Evolutionary conservation across 1,284 basidiomycete genomes (phyloP).

Genomic region (Malassezia brasiliensis): DNA sequence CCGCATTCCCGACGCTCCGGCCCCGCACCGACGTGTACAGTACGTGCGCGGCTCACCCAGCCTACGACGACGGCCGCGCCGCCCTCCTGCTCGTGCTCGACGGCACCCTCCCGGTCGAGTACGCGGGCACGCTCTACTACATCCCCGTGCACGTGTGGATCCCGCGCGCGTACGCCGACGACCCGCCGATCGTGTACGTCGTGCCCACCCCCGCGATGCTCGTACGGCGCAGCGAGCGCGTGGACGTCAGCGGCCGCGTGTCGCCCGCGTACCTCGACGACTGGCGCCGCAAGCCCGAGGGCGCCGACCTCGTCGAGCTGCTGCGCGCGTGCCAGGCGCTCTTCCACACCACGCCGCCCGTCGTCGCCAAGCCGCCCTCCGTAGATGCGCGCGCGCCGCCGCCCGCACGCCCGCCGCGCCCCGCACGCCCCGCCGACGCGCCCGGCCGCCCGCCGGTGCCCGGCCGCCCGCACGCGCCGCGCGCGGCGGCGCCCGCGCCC

Average conservation of each 20-base stretch:
- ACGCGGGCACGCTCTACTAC: slow-evolving; percentile 70
- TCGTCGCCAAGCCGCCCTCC: slow-evolving; percentile 62
- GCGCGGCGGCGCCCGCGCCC: slow-evolving; percentile 2
- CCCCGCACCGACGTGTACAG: slow-evolving; percentile 87
- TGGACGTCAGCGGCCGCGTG: slow-evolving; percentile 76
- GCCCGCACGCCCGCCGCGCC: slow-evolving; percentile 21
- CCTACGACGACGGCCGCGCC: slow-evolving; percentile 85
- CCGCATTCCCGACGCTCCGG: slow-evolving; percentile 59
- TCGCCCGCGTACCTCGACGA: slow-evolving; percentile 60
- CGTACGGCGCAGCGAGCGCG: slow-evolving; percentile 63
- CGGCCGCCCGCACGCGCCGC: not conserved
- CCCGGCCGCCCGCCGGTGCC: not conserved
- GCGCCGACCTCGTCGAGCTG: slow-evolving; percentile 53
- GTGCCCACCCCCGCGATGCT: slow-evolving; percentile 88
- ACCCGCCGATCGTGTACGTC: slow-evolving; percentile 82
- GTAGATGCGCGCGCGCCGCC: slow-evolving; percentile 22
- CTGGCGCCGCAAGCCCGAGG: slow-evolving; percentile 58
- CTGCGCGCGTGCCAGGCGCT: slow-evolving; percentile 65
- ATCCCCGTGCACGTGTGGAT: slow-evolving; percentile 83
- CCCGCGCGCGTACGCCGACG: slow-evolving; percentile 48
- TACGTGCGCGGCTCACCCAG: slow-evolving; percentile 50
- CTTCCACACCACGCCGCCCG: slow-evolving; percentile 76
- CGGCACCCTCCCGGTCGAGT: slow-evolving; percentile 80
- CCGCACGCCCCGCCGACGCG: slow-evolving; percentile 8
- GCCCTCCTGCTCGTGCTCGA: slow-evolving; percentile 80